phyloP scores from a whole-genome alignment of 192 early-diverging fungal species.

The Backusella sp. region DNA sequence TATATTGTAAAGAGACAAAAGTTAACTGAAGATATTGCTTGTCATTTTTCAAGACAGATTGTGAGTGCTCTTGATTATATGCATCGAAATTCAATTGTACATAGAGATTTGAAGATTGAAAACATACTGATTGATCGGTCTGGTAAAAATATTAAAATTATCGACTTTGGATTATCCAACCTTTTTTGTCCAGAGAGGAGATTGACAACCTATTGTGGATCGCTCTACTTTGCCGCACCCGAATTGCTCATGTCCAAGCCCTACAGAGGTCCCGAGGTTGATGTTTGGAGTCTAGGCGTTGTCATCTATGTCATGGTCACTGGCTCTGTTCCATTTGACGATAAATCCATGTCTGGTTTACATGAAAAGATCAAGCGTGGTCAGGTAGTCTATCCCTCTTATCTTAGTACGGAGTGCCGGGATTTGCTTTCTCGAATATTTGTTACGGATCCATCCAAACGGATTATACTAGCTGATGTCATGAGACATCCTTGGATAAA shows the following conservation, averaged over 20 bases:
- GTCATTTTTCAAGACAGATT: constrained; percentile 73
- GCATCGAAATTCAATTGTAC: constrained; percentile 64
- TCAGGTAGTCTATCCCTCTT: constrained; percentile 68
- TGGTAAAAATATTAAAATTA: constrained; percentile 70
- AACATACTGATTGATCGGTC: constrained; percentile 74
- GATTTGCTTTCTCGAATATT: constrained; percentile 70
- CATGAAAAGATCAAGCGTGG: constrained; percentile 85
- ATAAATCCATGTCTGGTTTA: constrained; percentile 80
- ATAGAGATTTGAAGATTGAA: constrained; percentile 82
- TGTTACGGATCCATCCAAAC: constrained; percentile 63
- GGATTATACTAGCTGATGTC: constrained; percentile 72
- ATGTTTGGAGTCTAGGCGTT: constrained; percentile 87
- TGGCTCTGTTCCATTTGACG: constrained; percentile 84
- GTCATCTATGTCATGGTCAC: constrained; percentile 85
- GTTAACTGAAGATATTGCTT: constrained; percentile 74
- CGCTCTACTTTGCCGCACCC: constrained; percentile 82
- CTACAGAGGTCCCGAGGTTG: constrained; percentile 86
- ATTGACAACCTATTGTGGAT: constrained; percentile 60
- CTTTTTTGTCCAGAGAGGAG: constrained; percentile 52
- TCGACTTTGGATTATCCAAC: constrained; percentile 89
- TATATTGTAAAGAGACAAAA: constrained; percentile 81
- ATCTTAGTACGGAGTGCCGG: constrained; percentile 58
- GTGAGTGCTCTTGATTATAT: constrained; percentile 60
- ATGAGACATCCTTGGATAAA: constrained; percentile 75
- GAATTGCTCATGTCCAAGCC: constrained; percentile 81